phyloP scores from a whole-genome alignment of 2,329 filamentous ascomycete genomes.

The Alternaria brassicicola region DNA sequence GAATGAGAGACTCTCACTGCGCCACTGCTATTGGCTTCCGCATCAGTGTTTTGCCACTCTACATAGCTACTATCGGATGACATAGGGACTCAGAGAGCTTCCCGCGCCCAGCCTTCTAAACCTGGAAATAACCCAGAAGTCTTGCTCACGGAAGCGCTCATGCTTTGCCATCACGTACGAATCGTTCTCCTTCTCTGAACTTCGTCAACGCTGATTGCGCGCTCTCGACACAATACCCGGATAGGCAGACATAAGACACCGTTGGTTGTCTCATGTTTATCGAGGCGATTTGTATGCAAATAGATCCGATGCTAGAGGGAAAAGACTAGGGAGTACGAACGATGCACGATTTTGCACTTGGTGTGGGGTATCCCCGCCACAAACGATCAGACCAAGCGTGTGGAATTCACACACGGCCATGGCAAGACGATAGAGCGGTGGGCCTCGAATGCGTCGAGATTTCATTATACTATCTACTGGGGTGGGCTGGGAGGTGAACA shows the following conservation, averaged over 20 bases:
- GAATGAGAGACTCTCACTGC: not conserved
- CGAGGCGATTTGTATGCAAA: accelerated
- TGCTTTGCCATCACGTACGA: not conserved
- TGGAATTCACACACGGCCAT: not conserved
- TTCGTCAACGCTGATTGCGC: no score
- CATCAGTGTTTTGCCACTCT: not conserved
- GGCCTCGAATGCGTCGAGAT: not conserved
- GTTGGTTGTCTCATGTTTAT: not conserved
- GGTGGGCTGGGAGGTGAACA: not conserved
- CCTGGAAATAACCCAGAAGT: not conserved
- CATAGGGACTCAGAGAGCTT: not conserved
- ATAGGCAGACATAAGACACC: no score
- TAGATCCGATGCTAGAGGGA: not conserved
- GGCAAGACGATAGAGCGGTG: not conserved
- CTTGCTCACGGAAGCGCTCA: not conserved
- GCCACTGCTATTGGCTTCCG: not conserved
- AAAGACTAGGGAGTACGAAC: not conserved
- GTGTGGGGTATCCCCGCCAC: not conserved
- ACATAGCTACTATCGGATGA: not conserved
- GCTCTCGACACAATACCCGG: no score
- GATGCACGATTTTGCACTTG: no score
- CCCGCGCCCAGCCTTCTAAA: not conserved
- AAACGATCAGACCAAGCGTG: not conserved
- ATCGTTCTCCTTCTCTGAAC: no score
- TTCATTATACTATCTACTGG: not conserved